Percentiles rank a stretch among this genome's conserved stretches.
Evolutionary conservation across 768 basidiomycete species (phyloP).

Genomic region (Mycena olivaceomarginata): DNA sequence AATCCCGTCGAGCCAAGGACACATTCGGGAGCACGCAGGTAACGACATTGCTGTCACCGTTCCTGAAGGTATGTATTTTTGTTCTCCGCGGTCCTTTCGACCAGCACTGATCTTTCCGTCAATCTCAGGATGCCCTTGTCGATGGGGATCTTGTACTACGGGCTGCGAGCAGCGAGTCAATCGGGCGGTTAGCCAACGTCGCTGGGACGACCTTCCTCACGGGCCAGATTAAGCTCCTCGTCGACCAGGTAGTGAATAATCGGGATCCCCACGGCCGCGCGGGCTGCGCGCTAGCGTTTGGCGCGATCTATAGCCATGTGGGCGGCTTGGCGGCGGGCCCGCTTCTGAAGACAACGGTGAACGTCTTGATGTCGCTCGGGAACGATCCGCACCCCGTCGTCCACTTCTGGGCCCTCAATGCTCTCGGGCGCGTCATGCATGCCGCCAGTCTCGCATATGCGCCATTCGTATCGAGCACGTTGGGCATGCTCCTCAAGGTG

Average conservation of each 20-base stretch:
- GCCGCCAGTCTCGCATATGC: slow-evolving; percentile 95
- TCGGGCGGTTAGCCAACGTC: slow-evolving; percentile 90
- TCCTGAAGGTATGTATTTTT: slow-evolving; percentile 81
- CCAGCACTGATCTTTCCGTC: slow-evolving; percentile 7
- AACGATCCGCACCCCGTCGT: slow-evolving; percentile 98
- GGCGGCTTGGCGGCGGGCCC: slow-evolving; percentile 97
- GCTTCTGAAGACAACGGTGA: slow-evolving; percentile 95
- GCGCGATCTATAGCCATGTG: slow-evolving; percentile 93
- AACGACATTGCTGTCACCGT: slow-evolving; percentile 76
- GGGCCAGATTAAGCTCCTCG: slow-evolving; percentile 90
- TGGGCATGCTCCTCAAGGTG: slow-evolving; percentile 93
- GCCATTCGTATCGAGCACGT: slow-evolving; percentile 90
- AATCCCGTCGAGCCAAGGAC: slow-evolving; percentile 78
- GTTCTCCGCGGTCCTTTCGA: slow-evolving; percentile 4
- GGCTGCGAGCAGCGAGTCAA: slow-evolving; percentile 88
- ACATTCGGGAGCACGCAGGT: slow-evolving; percentile 81
- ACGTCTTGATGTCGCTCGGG: slow-evolving; percentile 96
- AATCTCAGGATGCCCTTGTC: slow-evolving; percentile 82
- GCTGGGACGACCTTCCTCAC: slow-evolving; percentile 91
- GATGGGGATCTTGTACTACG: slow-evolving; percentile 89
- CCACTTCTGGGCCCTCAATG: slow-evolving; percentile 94
- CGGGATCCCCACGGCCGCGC: slow-evolving; percentile 95
- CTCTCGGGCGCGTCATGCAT: slow-evolving; percentile 91
- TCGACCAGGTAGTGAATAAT: slow-evolving; percentile 96
- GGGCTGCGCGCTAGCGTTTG: slow-evolving; percentile 95